phyloP scores from a whole-genome alignment of 257 asterid genomes.

The Salvia splendens region DNA sequence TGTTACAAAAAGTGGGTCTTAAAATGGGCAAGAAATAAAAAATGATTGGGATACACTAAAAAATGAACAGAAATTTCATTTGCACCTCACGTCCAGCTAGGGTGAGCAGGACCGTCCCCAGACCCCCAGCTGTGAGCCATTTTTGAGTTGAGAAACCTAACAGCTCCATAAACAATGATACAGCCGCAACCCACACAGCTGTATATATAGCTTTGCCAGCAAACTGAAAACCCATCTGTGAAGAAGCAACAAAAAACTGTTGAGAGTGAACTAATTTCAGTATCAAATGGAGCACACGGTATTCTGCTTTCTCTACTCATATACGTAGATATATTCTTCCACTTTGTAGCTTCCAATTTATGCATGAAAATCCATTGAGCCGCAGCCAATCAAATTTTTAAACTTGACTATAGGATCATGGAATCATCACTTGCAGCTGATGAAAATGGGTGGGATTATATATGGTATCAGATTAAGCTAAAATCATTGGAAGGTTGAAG shows the following conservation, averaged over 20 bases:
- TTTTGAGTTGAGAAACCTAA: constrained; percentile 96
- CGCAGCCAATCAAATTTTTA: constrained; percentile 17
- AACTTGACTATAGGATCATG: constrained; percentile 1
- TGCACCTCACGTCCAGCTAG: constrained; percentile 99
- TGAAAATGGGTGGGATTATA: not conserved
- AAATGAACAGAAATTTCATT: not conserved
- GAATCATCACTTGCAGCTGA: not conserved
- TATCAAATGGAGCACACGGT: constrained; percentile 20
- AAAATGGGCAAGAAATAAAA: not conserved
- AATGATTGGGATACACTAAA: constrained; percentile 12
- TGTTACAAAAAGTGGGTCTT: constrained; percentile 18
- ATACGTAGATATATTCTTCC: not conserved
- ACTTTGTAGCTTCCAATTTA: constrained; percentile 16
- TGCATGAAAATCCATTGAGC: constrained; percentile 13
- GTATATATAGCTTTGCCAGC: constrained; percentile 89
- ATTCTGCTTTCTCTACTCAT: too few relatives aligned
- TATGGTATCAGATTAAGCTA: constrained; percentile 16
- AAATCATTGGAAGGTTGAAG: not conserved
- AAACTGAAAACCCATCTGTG: constrained; percentile 96
- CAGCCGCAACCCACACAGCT: constrained; percentile 97
- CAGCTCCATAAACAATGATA: constrained; percentile 94
- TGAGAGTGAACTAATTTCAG: constrained; percentile 9
- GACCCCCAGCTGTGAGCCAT: constrained; percentile 99
- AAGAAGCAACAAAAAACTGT: constrained; percentile 29
- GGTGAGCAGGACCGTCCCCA: constrained; percentile 97